Conservation (phyloP, 225 moss, liverwort and hornwort species). For the Pleurozium schreberi region DNA sequence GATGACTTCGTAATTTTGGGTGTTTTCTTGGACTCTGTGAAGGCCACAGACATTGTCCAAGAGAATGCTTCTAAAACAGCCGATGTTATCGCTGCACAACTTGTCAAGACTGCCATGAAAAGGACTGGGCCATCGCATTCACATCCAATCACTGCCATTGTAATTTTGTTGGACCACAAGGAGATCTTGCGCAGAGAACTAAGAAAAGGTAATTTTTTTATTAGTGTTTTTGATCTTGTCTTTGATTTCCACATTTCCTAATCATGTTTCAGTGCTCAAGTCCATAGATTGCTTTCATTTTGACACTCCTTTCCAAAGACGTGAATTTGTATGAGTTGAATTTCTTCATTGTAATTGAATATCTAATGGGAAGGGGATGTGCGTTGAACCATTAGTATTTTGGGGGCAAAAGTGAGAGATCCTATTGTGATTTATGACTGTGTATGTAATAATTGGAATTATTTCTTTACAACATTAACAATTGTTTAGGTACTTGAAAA, state of each 20-base stretch:
- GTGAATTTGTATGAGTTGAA: neutral
- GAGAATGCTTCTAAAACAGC: neutral
- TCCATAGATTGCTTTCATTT: neutral
- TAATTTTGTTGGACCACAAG: neutral
- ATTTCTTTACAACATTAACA: neutral
- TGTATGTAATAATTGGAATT: neutral
- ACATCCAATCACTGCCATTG: neutral
- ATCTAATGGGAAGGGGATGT: neutral
- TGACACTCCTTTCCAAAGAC: neutral
- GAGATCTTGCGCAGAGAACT: neutral
- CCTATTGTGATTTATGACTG: neutral
- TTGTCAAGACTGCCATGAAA: neutral
- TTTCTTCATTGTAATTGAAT: too few relatives aligned
- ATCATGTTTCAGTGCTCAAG: neutral
- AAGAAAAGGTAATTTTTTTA: neutral
- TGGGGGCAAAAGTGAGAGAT: too few relatives aligned
- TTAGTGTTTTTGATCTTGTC: fast-evolving
- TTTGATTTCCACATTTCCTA: too few relatives aligned
- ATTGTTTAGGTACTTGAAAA: neutral
- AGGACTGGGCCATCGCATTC: fast-evolving
- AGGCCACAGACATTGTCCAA: neutral
- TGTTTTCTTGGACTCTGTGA: fast-evolving
- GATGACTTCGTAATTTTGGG: neutral
- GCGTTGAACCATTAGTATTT: too few relatives aligned
- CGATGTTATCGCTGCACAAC: neutral